These are phyloP conservation scores for Candida morakotiae DNA, from an alignment of 805 yeast genomes.

Conservation along the genomic window DNA sequence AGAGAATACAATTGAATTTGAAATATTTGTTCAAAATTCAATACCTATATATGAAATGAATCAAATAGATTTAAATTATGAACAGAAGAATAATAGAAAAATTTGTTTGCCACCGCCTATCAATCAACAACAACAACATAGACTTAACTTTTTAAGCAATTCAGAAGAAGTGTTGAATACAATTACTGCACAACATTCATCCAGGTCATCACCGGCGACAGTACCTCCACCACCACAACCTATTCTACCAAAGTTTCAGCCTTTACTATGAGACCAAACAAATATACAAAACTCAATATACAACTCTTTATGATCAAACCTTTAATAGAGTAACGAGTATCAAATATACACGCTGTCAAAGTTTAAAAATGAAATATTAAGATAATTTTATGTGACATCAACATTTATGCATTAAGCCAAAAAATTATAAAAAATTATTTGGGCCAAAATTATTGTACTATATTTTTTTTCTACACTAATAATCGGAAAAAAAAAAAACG, in stretches of 20 bases:
- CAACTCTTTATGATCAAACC: too few relatives aligned
- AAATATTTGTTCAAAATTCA: conserved; percentile 31
- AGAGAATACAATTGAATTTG: conserved; percentile 31
- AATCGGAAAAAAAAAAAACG: conserved; percentile 3
- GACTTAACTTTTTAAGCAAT: conserved; percentile 10
- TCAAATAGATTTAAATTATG: background rate
- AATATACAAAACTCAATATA: background rate
- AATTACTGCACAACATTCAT: too few relatives aligned
- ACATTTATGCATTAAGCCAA: conserved; percentile 1
- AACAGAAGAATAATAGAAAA: too few relatives aligned
- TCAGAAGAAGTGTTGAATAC: too few relatives aligned
- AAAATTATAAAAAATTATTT: background rate
- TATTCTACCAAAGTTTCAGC: conserved; percentile 29
- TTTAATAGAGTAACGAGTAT: too few relatives aligned
- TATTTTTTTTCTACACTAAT: too few relatives aligned
- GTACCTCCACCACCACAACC: conserved; percentile 25
- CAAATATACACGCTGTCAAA: too few relatives aligned
- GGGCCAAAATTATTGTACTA: background rate
- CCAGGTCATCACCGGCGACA: conserved; percentile 17
- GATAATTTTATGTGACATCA: conserved; percentile 2
- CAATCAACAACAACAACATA: conserved; percentile 1
- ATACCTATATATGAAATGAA: conserved; percentile 33
- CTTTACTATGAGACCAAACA: conserved; percentile 18
- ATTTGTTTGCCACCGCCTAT: conserved; percentile 9
- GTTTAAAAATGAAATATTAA: background rate